Evolutionary conservation across 352 stramenopile genomes (phyloP).

Genomic region (Globisporangium abappressorium): DNA sequence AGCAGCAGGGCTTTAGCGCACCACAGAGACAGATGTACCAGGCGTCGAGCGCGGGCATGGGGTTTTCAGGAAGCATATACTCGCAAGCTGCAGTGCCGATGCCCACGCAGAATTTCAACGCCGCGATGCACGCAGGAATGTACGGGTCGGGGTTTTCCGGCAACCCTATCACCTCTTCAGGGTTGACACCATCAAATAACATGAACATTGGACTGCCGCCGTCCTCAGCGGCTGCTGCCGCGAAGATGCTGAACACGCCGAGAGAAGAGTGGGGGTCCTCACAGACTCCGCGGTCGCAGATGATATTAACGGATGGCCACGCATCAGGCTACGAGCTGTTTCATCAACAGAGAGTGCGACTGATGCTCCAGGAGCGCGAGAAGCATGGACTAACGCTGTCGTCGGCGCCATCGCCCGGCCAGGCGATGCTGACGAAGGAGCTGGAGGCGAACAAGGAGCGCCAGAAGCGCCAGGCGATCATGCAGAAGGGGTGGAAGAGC

Average conservation of each 20-base stretch:
- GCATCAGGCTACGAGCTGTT: slow-evolving; percentile 85
- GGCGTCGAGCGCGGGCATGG: slow-evolving; percentile 2
- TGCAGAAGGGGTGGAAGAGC: slow-evolving; percentile 88
- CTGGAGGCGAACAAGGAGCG: slow-evolving; percentile 86
- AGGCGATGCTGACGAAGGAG: slow-evolving; percentile 87
- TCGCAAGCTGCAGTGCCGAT: slow-evolving; percentile 10
- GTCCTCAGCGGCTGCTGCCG: slow-evolving; percentile 34
- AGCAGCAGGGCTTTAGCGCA: slow-evolving; percentile 1
- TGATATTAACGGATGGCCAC: slow-evolving; percentile 80
- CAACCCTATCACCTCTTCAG: slow-evolving; percentile 10
- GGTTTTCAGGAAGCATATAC: slow-evolving; percentile 1
- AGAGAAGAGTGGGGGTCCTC: slow-evolving; percentile 86
- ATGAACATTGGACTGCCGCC: slow-evolving; percentile 35
- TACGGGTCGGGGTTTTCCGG: slow-evolving; percentile 19
- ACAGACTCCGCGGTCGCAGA: slow-evolving; percentile 77
- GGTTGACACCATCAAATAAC: neutral
- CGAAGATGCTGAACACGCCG: slow-evolving; percentile 61
- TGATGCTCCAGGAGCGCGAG: slow-evolving; percentile 85
- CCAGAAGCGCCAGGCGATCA: slow-evolving; percentile 84
- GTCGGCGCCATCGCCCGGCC: slow-evolving; percentile 72
- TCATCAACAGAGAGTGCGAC: slow-evolving; percentile 76
- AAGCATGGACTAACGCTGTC: slow-evolving; percentile 77
- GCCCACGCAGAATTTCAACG: slow-evolving; percentile 35
- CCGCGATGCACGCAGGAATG: slow-evolving; percentile 17
- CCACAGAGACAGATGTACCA: slow-evolving; percentile 17